Evolutionary conservation across 768 basidiomycete genomes (phyloP).

Genomic region (Mycena pura): DNA sequence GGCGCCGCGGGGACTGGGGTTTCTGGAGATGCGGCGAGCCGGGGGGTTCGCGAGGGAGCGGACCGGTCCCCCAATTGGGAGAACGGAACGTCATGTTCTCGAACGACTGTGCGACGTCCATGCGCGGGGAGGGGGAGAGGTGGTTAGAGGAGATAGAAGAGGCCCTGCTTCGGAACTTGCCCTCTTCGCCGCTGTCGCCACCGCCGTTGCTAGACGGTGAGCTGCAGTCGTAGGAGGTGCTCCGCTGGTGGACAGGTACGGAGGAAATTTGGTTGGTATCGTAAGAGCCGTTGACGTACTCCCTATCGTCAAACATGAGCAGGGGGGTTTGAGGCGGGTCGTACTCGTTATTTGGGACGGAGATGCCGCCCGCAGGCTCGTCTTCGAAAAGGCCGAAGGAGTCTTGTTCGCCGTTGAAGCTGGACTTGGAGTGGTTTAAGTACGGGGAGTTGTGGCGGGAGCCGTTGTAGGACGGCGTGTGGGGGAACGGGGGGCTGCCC

Average conservation of each 20-base stretch:
- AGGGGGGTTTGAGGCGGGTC: constrained; percentile 62
- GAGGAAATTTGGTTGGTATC: constrained; percentile 43
- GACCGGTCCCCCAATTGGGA: constrained; percentile 60
- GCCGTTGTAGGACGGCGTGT: constrained; percentile 64
- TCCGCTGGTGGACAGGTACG: constrained; percentile 43
- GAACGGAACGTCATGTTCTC: constrained; percentile 71
- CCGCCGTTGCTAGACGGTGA: constrained; percentile 67
- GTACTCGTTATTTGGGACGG: constrained; percentile 70
- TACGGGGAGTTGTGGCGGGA: constrained; percentile 78
- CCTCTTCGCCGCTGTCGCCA: constrained; percentile 46
- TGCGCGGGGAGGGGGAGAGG: constrained; percentile 58
- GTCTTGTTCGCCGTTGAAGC: constrained; percentile 55
- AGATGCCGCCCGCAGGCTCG: constrained; percentile 36
- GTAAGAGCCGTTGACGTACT: constrained; percentile 51
- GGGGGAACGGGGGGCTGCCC: constrained; percentile 42
- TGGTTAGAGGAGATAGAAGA: constrained; percentile 73
- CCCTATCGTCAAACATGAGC: constrained; percentile 65
- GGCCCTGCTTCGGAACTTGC: constrained; percentile 60
- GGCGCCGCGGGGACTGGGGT: constrained; percentile 67
- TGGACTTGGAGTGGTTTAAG: constrained; percentile 72
- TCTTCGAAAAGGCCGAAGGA: constrained; percentile 58
- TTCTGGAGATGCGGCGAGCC: constrained; percentile 45
- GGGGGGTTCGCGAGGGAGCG: constrained; percentile 51
- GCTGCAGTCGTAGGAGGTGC: constrained; percentile 62
- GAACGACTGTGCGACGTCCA: constrained; percentile 64